Percentiles rank a stretch among this genome's conserved stretches.
Evolutionary conservation across 768 basidiomycete species (phyloP).

Genomic region (Trametopsis cervina): DNA sequence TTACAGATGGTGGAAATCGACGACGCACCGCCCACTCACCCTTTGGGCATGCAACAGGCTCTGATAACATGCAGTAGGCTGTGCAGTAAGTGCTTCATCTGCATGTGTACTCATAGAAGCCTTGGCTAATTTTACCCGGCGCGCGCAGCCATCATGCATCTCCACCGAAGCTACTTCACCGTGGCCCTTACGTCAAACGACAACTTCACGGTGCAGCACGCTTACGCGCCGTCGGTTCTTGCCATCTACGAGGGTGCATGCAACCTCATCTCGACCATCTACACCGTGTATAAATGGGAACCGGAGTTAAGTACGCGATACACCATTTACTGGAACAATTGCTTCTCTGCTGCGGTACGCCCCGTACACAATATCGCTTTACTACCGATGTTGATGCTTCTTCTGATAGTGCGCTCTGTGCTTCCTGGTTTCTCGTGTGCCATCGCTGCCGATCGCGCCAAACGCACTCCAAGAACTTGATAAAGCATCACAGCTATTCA

Average conservation of each 20-base stretch:
- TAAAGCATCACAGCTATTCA: conserved; percentile 48
- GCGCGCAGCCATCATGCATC: conserved; percentile 49
- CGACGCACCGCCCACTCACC: conserved; percentile 36
- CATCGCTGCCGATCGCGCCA: conserved; percentile 48
- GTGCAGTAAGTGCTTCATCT: conserved; percentile 39
- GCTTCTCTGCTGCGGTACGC: conserved; percentile 59
- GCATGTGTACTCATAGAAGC: neutral
- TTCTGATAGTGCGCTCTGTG: conserved; percentile 48
- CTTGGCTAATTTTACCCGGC: conserved; percentile 1
- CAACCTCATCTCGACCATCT: conserved; percentile 49
- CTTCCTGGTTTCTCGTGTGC: conserved; percentile 56
- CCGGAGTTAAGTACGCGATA: conserved; percentile 58
- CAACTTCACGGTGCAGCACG: conserved; percentile 51
- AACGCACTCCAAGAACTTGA: conserved; percentile 59
- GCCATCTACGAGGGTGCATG: conserved; percentile 59
- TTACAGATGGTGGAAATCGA: conserved; percentile 38
- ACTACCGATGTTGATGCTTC: neutral
- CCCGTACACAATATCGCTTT: neutral
- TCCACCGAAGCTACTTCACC: conserved; percentile 63
- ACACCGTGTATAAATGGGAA: conserved; percentile 49
- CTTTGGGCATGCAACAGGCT: conserved; percentile 58
- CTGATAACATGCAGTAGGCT: conserved; percentile 55
- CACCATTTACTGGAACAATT: conserved; percentile 69
- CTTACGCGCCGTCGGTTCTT: conserved; percentile 62
- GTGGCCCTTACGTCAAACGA: conserved; percentile 50